Percentiles rank a stretch among this genome's conserved stretches.
Evolutionary conservation across 495 filamentous ascomycete species (phyloP).

Genomic region (Aspergillus saccharolyticus): DNA sequence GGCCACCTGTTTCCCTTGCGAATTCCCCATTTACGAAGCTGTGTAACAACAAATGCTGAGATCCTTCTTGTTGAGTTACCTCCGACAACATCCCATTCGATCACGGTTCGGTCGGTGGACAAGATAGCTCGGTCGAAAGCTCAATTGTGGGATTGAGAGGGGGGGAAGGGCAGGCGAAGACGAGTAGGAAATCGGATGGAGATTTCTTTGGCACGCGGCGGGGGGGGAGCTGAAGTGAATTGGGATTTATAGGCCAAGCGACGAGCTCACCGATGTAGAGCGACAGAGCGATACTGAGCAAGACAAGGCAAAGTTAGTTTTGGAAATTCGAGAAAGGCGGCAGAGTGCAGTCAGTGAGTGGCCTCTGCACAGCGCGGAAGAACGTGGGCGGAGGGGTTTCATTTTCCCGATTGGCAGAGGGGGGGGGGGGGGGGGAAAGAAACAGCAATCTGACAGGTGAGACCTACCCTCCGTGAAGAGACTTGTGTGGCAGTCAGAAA

Average conservation of each 20-base stretch:
- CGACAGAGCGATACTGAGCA: conserved; percentile 15
- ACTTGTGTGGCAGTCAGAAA: not conserved
- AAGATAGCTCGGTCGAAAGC: conserved; percentile 1
- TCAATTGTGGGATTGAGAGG: not conserved
- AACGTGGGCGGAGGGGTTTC: conserved; percentile 18
- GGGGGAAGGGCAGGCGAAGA: not conserved
- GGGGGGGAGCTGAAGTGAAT: conserved; percentile 2
- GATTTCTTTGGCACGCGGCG: not conserved
- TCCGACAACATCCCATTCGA: conserved; percentile 34
- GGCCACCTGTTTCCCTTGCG: conserved; percentile 85
- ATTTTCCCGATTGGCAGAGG: conserved; percentile 10
- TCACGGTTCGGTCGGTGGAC: conserved; percentile 5
- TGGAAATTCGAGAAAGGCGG: conserved; percentile 11
- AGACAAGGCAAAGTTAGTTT: conserved; percentile 11
- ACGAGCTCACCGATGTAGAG: conserved; percentile 12
- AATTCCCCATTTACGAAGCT: conserved; percentile 73
- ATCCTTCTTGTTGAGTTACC: conserved; percentile 20
- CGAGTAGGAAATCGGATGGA: not conserved
- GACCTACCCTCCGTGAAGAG: conserved; percentile 16
- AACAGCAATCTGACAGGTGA: conserved; percentile 3
- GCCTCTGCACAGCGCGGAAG: conserved; percentile 6
- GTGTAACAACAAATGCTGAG: conserved; percentile 21
- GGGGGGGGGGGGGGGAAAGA: not conserved
- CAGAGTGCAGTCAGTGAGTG: conserved; percentile 13
- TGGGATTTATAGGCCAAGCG: conserved; percentile 12